Percentiles rank a stretch among this genome's conserved stretches.
Conservation (phyloP, 2,329 filamentous ascomycete species). For the Ophiognomonia clavigignenti-juglandacearum region DNA sequence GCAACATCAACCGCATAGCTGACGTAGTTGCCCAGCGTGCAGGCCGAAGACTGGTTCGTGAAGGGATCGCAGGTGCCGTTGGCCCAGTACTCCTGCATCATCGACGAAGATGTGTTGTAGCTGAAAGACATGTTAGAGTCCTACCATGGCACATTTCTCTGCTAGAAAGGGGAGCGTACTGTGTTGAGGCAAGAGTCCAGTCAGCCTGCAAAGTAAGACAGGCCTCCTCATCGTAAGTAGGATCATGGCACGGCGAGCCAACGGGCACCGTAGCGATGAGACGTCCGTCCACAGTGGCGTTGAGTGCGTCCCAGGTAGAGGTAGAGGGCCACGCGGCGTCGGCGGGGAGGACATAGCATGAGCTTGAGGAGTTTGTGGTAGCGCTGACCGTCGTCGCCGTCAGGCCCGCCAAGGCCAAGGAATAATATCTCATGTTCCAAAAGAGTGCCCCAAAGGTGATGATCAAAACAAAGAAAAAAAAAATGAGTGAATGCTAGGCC, state of each 20-base stretch:
- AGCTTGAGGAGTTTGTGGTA: background rate
- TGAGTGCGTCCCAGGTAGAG: conserved; percentile 38
- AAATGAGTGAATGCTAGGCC: background rate
- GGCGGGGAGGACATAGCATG: background rate
- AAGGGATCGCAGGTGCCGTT: conserved; percentile 18
- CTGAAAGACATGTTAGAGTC: conserved; percentile 13
- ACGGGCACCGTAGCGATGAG: conserved; percentile 45
- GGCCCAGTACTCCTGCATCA: conserved; percentile 26
- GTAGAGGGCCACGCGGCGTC: conserved; percentile 37
- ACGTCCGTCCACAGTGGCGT: conserved; percentile 41
- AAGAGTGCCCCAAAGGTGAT: background rate
- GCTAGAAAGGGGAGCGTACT: conserved; percentile 21
- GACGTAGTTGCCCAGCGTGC: conserved; percentile 29
- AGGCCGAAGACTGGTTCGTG: conserved; percentile 23
- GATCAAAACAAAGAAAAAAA: background rate
- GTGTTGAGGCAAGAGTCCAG: conserved; percentile 33
- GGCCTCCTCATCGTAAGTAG: conserved; percentile 30
- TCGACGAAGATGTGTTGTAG: conserved; percentile 22
- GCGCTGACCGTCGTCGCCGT: background rate
- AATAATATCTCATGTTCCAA: background rate
- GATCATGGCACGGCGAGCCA: conserved; percentile 39
- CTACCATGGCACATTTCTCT: no score
- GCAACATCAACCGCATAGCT: conserved; percentile 21
- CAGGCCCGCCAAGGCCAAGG: background rate
- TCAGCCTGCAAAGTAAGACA: conserved; percentile 30